Base-by-base conservation (phyloP, 768 basidiomycete genomes). In the Lentinus brumalis region DNA sequence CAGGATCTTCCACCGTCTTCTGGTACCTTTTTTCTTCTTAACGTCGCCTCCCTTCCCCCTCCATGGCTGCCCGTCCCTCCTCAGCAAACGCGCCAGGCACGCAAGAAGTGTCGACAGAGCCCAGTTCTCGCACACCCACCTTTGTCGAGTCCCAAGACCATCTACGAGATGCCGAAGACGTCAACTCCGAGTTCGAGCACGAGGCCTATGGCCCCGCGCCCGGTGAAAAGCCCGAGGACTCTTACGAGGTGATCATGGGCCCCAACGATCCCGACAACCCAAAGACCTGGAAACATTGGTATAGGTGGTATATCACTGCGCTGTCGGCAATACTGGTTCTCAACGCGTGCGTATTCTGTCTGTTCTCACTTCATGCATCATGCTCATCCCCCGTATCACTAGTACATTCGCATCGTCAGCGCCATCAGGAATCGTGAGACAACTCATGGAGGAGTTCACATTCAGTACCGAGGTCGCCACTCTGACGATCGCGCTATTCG, bases 361-460 rank as follows among this genome's bases (percentile, higher is more conserved):
- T 3, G 18, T 15, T 42, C 39, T 21, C 42, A 26, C 21, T 26
- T 21, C 54, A 11, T 30, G 14, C 38, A 81, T 80, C 71, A 74
- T 45, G 84, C 84, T 66, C 81, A 82, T 72, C 68, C 84, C 21
- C 49, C 29, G 15, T 9, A 46, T 61, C 41, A 53, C 14, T 61
- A 87, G 86, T 21, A 87, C 86, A 1, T 88, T 86, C 67, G 80
- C 87, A 15, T 86, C 85, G 63, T 81, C 86, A 15, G 83, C 83
- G 0, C 84, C 86, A 1, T 76, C 83, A 30, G 79, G 82, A 5
- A 75, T 86, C 57, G 72, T 82, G 32, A 69, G 73, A 1, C 67
- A 77, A 16, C 67, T 89, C 40, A 76, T 75, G 62, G 57, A 76
- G 8, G 70, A 83, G 38, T 86, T 86, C 61, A 63, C 74, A 10